A percentile compares a stretch with the other conserved stretches of the same genome.
These are phyloP conservation scores for Cryptococcus sp. DNA, from an alignment of 1,284 basidiomycete species.

Conservation along the genomic window DNA sequence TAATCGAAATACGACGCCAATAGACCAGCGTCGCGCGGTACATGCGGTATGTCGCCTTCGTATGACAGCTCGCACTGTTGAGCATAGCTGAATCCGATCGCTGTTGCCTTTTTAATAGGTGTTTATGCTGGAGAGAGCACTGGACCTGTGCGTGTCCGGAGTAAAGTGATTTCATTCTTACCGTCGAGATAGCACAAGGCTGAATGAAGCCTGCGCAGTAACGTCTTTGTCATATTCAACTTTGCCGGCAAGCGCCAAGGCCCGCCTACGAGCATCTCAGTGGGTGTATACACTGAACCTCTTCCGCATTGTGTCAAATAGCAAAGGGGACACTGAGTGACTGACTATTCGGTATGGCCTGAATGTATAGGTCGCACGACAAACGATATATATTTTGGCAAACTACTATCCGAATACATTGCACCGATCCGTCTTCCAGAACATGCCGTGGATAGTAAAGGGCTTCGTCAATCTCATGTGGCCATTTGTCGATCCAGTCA, in stretches of 20 bases:
- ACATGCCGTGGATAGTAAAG: conserved; percentile 44
- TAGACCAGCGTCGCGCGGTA: conserved; percentile 28
- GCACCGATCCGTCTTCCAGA: conserved; percentile 32
- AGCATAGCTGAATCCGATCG: neutral
- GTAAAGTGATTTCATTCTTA: conserved; percentile 30
- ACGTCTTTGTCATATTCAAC: conserved; percentile 41
- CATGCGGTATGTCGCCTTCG: conserved; percentile 20
- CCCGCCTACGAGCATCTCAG: conserved; percentile 33
- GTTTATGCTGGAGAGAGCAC: conserved; percentile 45
- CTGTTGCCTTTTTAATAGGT: no score
- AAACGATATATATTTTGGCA: conserved; percentile 33
- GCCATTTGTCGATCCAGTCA: conserved; percentile 47
- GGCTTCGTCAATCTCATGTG: conserved; percentile 45
- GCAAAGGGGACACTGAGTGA: no score
- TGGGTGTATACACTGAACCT: conserved; percentile 9
- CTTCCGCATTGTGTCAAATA: neutral
- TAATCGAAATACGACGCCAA: conserved; percentile 29
- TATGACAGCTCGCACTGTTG: conserved; percentile 13
- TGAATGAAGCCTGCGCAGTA: conserved; percentile 11
- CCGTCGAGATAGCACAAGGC: neutral
- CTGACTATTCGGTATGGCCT: no score
- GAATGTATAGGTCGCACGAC: conserved; percentile 22
- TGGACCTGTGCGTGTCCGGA: conserved; percentile 44
- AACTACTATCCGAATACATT: conserved; percentile 42
- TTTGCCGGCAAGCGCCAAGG: conserved; percentile 48